A percentile compares a stretch with the other conserved stretches of the same genome.
Evolutionary conservation across 225 moss, liverwort and hornwort species (phyloP).

Genomic region (Pleurozium schreberi): DNA sequence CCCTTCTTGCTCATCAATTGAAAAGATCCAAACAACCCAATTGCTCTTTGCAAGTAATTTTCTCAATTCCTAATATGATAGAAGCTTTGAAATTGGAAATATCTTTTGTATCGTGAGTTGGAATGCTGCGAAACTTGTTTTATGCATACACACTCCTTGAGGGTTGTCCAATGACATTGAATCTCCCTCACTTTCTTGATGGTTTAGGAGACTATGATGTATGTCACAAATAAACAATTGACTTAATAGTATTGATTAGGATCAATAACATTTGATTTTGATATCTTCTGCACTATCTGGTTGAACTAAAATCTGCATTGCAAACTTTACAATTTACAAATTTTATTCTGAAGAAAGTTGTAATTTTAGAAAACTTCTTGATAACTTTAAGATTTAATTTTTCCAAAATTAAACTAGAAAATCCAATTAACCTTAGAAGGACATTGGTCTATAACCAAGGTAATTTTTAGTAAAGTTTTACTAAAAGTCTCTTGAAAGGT

Average conservation of each 20-base stretch:
- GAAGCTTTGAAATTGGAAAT: no score
- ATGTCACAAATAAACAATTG: no score
- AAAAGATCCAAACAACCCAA: no score
- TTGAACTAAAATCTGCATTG: not conserved
- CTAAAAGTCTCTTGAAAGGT: no score
- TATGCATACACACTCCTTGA: no score
- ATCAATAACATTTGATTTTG: not conserved
- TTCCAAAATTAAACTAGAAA: fast-evolving
- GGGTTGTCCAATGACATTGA: not conserved
- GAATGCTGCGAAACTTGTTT: not conserved
- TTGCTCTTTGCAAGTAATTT: no score
- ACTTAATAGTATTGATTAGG: no score
- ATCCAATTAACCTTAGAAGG: not conserved
- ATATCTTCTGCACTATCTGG: not conserved
- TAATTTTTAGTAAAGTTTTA: no score
- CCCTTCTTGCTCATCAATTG: fast-evolving
- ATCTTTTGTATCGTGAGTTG: not conserved
- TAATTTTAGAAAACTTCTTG: not conserved
- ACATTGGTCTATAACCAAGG: not conserved
- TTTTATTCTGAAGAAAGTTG: not conserved
- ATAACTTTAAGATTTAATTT: not conserved
- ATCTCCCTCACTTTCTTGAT: no score
- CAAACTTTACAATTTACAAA: not conserved
- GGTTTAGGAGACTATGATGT: no score
- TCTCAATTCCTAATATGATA: no score